These are phyloP conservation scores for Debaryomyces psychrophilus DNA, from an alignment of 1,139 yeast species.

Conservation along the genomic window DNA sequence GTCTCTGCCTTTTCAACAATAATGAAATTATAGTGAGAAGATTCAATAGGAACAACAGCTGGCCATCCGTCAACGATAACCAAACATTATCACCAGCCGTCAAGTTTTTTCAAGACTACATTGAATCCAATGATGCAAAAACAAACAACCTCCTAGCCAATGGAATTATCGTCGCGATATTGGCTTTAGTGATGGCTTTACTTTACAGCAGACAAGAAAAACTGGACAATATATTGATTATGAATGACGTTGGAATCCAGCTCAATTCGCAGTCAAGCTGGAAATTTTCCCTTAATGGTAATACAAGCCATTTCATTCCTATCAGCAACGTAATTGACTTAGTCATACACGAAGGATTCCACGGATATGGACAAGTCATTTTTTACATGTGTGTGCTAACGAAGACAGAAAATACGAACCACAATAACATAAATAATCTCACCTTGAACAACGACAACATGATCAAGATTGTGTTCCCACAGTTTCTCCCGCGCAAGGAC, in stretches of 20 bases:
- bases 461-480: conserved; percentile 54
- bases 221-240: conserved; percentile 37
- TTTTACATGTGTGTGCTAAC: conserved; percentile 62
- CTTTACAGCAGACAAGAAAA: conserved; percentile 25
- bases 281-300: conserved; percentile 27
- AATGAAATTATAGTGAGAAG: not conserved
- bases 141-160: not conserved
- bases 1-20: not conserved
- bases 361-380: conserved; percentile 60
- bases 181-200: conserved; percentile 16
- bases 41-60: not conserved
- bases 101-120: conserved; percentile 1
- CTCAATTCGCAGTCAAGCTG: conserved; percentile 31
- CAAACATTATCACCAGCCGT: conserved; percentile 1
- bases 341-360: conserved; percentile 70
- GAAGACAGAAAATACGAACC: conserved; percentile 28
- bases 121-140: not conserved
- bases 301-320: conserved; percentile 49
- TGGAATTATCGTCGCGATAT: conserved; percentile 1
- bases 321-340: conserved; percentile 56
- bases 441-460: conserved; percentile 25
- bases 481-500: conserved; percentile 48
- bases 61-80: not conserved
- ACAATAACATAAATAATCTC: conserved; percentile 3
- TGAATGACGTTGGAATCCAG: conserved; percentile 45